Evolutionary conservation across 2,329 filamentous ascomycete genomes (phyloP).

Genomic region (Diplocarpon mali): DNA sequence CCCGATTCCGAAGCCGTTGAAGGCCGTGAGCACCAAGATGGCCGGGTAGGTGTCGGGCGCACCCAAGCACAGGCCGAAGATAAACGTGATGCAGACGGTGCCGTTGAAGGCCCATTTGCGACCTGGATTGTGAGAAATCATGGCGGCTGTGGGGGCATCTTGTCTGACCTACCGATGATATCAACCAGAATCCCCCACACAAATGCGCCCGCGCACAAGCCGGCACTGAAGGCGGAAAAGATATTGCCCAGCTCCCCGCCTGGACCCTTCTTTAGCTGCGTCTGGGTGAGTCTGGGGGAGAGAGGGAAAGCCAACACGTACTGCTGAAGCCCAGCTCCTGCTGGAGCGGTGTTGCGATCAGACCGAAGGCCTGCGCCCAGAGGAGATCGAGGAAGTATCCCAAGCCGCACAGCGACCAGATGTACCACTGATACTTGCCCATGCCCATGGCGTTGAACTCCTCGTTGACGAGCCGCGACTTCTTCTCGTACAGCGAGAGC

Average conservation of each 20-base stretch:
- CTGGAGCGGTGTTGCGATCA: constrained; percentile 18
- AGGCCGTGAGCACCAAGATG: constrained; percentile 13
- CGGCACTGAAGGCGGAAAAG: constrained; percentile 16
- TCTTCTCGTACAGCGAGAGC: constrained; percentile 10
- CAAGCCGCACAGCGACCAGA: constrained; percentile 21
- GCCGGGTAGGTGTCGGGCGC: constrained; percentile 12
- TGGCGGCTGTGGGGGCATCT: not conserved
- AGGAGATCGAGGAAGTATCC: constrained; percentile 23
- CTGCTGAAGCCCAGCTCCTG: constrained; percentile 15
- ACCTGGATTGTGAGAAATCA: constrained; percentile 4
- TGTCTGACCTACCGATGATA: constrained; percentile 14
- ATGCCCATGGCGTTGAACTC: constrained; percentile 19
- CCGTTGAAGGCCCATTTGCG: constrained; percentile 22
- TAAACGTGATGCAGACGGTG: constrained; percentile 14
- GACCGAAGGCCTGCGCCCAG: constrained; percentile 21
- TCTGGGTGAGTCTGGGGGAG: not conserved
- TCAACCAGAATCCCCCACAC: constrained; percentile 19
- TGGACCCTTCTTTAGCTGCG: not conserved
- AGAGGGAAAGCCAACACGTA: constrained; percentile 1
- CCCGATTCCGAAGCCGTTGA: constrained; percentile 20
- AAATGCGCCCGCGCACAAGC: constrained; percentile 17
- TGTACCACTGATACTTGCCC: constrained; percentile 23
- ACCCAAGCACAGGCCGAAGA: constrained; percentile 17
- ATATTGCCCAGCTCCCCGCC: constrained; percentile 13
- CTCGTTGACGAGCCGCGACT: constrained; percentile 9